phyloP scores from a whole-genome alignment of 2,329 filamentous ascomycete species.

The Sclerotinia nivalis region DNA sequence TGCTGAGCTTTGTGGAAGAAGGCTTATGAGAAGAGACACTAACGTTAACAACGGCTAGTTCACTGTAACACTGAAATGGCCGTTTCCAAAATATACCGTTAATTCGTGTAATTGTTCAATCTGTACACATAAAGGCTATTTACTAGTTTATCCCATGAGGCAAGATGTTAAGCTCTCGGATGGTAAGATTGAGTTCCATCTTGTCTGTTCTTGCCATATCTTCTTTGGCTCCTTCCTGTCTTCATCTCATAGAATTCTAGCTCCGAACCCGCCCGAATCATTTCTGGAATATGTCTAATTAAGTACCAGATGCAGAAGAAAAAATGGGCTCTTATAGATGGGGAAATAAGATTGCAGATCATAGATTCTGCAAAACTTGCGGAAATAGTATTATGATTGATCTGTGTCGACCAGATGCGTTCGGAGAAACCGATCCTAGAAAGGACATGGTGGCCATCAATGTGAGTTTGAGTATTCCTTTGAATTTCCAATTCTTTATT shows the following conservation, averaged over 20 bases:
- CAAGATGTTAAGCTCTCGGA: conserved; percentile 27
- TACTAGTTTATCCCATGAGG: conserved; percentile 42
- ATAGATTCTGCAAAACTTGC: conserved; percentile 35
- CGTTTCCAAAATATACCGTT: conserved; percentile 50
- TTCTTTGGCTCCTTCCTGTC: neutral
- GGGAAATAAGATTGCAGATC: conserved; percentile 25
- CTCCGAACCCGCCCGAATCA: no score
- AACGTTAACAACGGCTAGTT: conserved; percentile 43
- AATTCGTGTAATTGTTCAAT: conserved; percentile 67
- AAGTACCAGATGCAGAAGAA: neutral
- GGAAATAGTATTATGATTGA: conserved; percentile 34
- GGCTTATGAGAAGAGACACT: neutral
- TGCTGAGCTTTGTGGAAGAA: neutral
- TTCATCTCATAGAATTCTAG: no score
- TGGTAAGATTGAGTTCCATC: conserved; percentile 18
- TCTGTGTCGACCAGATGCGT: conserved; percentile 11
- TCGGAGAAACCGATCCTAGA: conserved; percentile 28
- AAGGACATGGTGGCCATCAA: conserved; percentile 33
- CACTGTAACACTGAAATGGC: conserved; percentile 51
- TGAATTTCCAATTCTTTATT: neutral
- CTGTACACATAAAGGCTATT: conserved; percentile 53
- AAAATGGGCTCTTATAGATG: conserved; percentile 28
- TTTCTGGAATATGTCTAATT: neutral
- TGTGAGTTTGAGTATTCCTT: conserved; percentile 25
- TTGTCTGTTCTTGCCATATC: neutral